A percentile compares a stretch with the other conserved stretches of the same genome.
Conservation (phyloP, 805 yeast species). For the Candida cerambycidarum region DNA sequence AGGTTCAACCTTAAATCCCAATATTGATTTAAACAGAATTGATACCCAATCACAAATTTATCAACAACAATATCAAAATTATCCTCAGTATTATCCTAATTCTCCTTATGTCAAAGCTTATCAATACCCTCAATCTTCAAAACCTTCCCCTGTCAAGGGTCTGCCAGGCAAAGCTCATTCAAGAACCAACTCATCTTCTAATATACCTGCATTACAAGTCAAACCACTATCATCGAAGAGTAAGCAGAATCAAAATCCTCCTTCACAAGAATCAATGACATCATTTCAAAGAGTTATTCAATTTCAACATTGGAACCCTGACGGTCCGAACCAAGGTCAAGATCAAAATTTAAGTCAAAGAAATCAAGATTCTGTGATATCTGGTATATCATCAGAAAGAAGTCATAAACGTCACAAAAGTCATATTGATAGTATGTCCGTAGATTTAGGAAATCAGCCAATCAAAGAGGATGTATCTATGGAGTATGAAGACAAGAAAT, state of each 20-base stretch:
- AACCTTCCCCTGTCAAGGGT: not conserved
- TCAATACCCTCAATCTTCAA: conserved; percentile 4
- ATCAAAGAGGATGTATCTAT: conserved; percentile 14
- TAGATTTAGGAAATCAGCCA: conserved; percentile 20
- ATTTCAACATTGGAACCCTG: conserved; percentile 60
- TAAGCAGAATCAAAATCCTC: conserved; percentile 34
- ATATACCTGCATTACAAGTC: conserved; percentile 37
- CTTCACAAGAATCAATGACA: conserved; percentile 45
- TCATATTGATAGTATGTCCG: conserved; percentile 27
- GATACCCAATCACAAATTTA: conserved; percentile 14
- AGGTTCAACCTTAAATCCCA: conserved; percentile 5
- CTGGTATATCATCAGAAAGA: conserved; percentile 11
- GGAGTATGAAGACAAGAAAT: conserved; percentile 10
- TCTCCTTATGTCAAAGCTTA: conserved; percentile 3
- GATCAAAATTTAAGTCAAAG: conserved; percentile 10
- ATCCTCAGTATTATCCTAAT: conserved; percentile 9
- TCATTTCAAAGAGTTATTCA: conserved; percentile 52
- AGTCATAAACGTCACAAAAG: conserved; percentile 41
- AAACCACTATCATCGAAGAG: conserved; percentile 44
- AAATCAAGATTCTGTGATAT: conserved; percentile 2
- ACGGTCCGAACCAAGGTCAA: conserved; percentile 20
- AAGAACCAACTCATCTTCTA: conserved; percentile 5
- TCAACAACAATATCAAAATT: conserved; percentile 9
- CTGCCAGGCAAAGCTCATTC: conserved; percentile 18
- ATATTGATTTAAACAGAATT: conserved; percentile 20